Evolutionary conservation across 768 basidiomycete genomes (phyloP), one percentile per base, ranked within the genome.

Genomic region (Candolleomyces eurysporus): DNA sequence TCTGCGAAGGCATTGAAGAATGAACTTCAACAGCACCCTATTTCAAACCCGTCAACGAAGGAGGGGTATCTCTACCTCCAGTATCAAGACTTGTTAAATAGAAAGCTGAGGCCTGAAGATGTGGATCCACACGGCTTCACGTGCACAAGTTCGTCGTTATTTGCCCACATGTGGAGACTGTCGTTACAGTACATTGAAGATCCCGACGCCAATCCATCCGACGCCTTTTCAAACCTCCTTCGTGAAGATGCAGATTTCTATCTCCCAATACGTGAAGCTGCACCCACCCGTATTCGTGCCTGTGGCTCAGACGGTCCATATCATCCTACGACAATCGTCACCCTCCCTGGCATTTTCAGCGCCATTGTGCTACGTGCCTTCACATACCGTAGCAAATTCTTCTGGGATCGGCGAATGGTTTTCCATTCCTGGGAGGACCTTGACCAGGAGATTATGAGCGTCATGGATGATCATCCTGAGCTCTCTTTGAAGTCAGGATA

Each of bases 231-330:
- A 6, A 8, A 13, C 7, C 32, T 40, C 8, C 22, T 56, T 5
- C 7, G 14, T 8, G 39, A 36, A 6, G 54, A 56, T 17, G 54
- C 10, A 6, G 54, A 56, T 26, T 56, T 40, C 36, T 56, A 56
- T 22, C 61, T 62, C 16, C 61, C 58, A 48, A 50, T 62, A 22
- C 50, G 58, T n/a, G 51, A 62, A 14, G n/a, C 21, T 30, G 61
- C 57, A 19, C 22, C 57, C 46, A 51, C 46, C 13, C 48, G 56
- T 16, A 36, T 32, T 11, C n/a, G 42, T 3, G 31, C 26, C 19
- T 39, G 36, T 21, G 16, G 31, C 22, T n/a, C 26, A n/a, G 57
- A 46, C n/a, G 57, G 57, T 3, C 61, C 61, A 10, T 62, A 51
- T 22, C 16, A 16, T 10, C 42, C 43, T 13, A 39, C 51, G 22